Conservation (phyloP, 2,329 filamentous ascomycete species). For the Fusarium newnesense region DNA sequence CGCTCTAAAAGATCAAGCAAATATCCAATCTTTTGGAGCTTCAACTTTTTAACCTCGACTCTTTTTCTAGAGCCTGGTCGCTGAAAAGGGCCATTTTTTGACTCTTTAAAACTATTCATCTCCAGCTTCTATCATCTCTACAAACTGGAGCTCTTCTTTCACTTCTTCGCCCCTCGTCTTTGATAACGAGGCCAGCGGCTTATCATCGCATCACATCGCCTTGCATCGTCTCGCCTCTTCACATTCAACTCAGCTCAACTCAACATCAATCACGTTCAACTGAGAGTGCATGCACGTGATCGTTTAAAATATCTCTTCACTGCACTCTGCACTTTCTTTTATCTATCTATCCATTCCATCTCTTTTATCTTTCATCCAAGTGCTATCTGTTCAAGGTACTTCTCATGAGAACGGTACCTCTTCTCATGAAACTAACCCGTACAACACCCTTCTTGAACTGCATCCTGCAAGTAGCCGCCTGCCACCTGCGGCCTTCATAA, state of each 20-base stretch:
- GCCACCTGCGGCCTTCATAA: slow-evolving; percentile 34
- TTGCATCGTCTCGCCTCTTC: slow-evolving; percentile 25
- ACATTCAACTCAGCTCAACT: slow-evolving; percentile 8
- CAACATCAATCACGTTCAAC: slow-evolving; percentile 15
- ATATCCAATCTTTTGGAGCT: neutral
- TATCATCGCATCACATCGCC: slow-evolving; percentile 38
- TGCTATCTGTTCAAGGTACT: neutral
- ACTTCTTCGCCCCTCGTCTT: slow-evolving; percentile 28
- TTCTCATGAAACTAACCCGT: slow-evolving; percentile 31
- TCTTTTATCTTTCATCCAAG: neutral
- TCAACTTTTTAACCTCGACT: neutral
- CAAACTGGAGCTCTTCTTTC: slow-evolving; percentile 16
- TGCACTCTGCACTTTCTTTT: slow-evolving; percentile 25
- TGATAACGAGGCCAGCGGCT: slow-evolving; percentile 41
- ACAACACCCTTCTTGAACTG: slow-evolving; percentile 34
- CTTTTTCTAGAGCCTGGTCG: neutral
- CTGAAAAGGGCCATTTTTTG: neutral
- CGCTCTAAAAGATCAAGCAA: neutral
- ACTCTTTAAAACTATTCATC: neutral
- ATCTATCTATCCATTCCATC: neutral
- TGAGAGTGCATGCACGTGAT: slow-evolving; percentile 7
- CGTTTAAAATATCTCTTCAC: neutral
- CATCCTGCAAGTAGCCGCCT: slow-evolving; percentile 38
- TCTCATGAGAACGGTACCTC: slow-evolving; percentile 40
- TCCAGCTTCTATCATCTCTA: slow-evolving; percentile 4